Evolutionary conservation across 164 flowering plant genomes (phyloP), one percentile per base, ranked within the genome.

Genomic region (Vitis rupestris): DNA sequence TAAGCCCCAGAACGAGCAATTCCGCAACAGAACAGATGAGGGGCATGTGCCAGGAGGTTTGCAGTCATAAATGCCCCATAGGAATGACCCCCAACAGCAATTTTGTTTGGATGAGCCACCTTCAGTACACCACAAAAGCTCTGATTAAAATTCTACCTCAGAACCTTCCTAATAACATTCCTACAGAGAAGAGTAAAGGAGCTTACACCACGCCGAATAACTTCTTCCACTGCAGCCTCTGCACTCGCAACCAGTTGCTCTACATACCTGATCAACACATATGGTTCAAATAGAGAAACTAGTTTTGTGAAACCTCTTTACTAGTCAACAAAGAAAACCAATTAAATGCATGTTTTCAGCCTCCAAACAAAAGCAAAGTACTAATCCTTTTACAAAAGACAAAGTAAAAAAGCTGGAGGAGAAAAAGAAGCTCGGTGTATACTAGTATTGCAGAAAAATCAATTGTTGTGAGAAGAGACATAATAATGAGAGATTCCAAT

Each of bases 21-120:
- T 59, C 99, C 99, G 79, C 99, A 95, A 73, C 89, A 79, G 80
- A 95, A 95, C 71, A 95, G 93, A 82, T 95, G 99, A 66, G 99
- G 93, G 37, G 98, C 99, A 77, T 95, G 99, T 62, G 99, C 99
- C 63, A 95, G 76, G 70, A 95, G 97, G 71, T 95, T 95, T 69
- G 99, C 97, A 14, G 98, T 86, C 99, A 95, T 95, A 76, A 95
- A 95, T 71, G 98, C 99, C 10, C 99, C 99, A 86, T 95, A 95
- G 15, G 99, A 95, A 79, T 95, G 99, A 78, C 99, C 99, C 14
- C 99, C 99, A 73, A 95, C 79, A 72, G 99, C 98, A 80, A 95
- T 93, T 85, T 90, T 95, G 68, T 83, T 80, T 56, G 99, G 97
- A 82, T 95, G 93, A 76, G 98, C 98, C 66, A 95, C 98, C 99